A percentile compares a stretch with the other conserved stretches of the same genome.
Evolutionary conservation across 441 rosid species (phyloP).

Genomic region (Erodium texanum): DNA sequence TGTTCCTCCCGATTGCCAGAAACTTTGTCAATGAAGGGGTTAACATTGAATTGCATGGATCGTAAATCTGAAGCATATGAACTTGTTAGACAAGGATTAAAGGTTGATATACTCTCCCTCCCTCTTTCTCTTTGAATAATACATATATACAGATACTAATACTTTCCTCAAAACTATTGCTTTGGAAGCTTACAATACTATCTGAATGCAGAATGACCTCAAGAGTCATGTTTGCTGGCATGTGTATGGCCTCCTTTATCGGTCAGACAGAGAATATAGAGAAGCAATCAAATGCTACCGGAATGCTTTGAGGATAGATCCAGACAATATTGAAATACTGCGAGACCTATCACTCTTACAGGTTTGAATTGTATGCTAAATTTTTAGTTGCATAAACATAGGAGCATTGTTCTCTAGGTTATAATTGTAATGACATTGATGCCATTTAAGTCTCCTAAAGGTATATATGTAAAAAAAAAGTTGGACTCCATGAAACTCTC

Average conservation of each 20-base stretch:
- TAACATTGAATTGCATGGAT: constrained; percentile 97
- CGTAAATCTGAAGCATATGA: constrained; percentile 98
- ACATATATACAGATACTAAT: neutral
- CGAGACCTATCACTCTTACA: constrained; percentile 93
- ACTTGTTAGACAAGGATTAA: constrained; percentile 86
- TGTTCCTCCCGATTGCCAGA: constrained; percentile 37
- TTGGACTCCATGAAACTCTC: too few species aligned
- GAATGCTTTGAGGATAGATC: constrained; percentile 90
- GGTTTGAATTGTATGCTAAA: constrained; percentile 33
- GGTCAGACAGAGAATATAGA: constrained; percentile 97
- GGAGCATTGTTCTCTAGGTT: too few species aligned
- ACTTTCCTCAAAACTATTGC: neutral
- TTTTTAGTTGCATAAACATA: too few species aligned
- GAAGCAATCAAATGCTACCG: constrained; percentile 99
- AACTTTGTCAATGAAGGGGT: constrained; percentile 97
- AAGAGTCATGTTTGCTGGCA: constrained; percentile 99
- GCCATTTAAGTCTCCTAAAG: too few species aligned
- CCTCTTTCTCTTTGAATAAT: constrained; percentile 10
- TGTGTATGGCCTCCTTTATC: constrained; percentile 93
- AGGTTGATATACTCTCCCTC: constrained; percentile 41
- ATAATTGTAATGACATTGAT: too few species aligned
- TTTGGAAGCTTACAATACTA: neutral
- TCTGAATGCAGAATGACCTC: constrained; percentile 79
- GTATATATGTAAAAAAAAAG: too few species aligned
- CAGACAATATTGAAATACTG: constrained; percentile 94